These are phyloP conservation scores for Alternaria brassicae DNA, from an alignment of 2,329 filamentous ascomycete genomes.

Conservation along the genomic window DNA sequence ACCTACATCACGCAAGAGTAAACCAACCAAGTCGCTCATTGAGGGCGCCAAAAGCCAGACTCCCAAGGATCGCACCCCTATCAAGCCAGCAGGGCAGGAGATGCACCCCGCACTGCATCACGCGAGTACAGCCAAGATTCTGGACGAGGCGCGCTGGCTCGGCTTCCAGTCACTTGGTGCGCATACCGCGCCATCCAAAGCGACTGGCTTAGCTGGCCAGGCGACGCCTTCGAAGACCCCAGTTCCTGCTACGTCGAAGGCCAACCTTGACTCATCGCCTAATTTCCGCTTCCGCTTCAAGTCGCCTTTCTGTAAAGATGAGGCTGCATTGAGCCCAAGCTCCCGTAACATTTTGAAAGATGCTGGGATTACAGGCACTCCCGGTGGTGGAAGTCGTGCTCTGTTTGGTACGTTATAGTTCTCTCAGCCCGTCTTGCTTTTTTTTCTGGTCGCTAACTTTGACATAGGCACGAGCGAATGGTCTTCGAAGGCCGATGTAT, in stretches of 20 bases:
- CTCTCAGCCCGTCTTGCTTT: not conserved
- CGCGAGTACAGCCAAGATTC: conserved; percentile 73
- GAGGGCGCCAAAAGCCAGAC: conserved; percentile 39
- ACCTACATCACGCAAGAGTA: conserved; percentile 58
- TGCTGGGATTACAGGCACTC: conserved; percentile 67
- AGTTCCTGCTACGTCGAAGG: conserved; percentile 28
- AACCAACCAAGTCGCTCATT: conserved; percentile 31
- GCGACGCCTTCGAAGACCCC: conserved; percentile 69
- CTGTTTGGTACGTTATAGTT: conserved; percentile 33
- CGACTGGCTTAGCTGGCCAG: conserved; percentile 54
- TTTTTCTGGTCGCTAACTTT: not conserved
- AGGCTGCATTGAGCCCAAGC: conserved; percentile 58
- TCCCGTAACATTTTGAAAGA: conserved; percentile 68
- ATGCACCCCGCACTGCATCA: conserved; percentile 92
- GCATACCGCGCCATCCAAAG: conserved; percentile 57
- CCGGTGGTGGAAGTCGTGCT: conserved; percentile 51
- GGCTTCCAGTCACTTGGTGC: conserved; percentile 76
- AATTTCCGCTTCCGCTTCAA: conserved; percentile 71
- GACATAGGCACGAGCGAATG: conserved; percentile 38
- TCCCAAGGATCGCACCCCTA: conserved; percentile 68
- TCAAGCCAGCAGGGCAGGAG: conserved; percentile 76
- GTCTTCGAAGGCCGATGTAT: conserved; percentile 50
- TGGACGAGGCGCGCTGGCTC: conserved; percentile 80
- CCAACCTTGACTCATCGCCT: conserved; percentile 57
- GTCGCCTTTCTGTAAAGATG: conserved; percentile 68